phyloP scores from a whole-genome alignment of 257 asterid genomes.

The Solanum sitiens region DNA sequence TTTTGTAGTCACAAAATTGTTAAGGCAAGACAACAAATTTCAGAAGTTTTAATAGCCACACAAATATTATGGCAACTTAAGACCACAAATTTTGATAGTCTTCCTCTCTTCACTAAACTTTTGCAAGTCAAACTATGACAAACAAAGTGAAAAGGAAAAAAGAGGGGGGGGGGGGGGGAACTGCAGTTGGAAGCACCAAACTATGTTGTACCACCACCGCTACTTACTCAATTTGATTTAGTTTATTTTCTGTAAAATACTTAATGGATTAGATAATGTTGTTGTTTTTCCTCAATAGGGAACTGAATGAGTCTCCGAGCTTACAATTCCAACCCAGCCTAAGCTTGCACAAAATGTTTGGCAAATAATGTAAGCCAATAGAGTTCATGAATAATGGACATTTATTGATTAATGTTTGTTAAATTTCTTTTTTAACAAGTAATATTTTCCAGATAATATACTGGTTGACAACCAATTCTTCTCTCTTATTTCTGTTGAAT shows the following conservation, averaged over 20 bases:
- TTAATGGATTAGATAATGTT: background rate
- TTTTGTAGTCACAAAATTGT: background rate
- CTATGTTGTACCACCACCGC: background rate
- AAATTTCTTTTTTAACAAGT: background rate
- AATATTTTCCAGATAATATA: background rate
- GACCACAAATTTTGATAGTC: background rate
- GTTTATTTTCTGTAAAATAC: background rate
- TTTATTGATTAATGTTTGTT: background rate
- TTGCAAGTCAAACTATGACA: background rate
- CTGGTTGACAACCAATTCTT: background rate
- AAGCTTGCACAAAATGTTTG: background rate
- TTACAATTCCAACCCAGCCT: background rate
- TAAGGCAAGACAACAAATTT: background rate
- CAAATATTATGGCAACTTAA: background rate
- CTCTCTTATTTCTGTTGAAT: background rate
- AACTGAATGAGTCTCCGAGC: background rate
- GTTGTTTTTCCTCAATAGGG: background rate
- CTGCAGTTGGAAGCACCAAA: background rate
- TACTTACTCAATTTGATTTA: background rate
- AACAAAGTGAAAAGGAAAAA: background rate
- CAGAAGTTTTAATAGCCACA: background rate
- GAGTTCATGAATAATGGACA: background rate
- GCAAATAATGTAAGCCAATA: background rate
- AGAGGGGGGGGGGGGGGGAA: too few relatives aligned
- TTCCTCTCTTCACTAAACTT: background rate